A percentile compares a stretch with the other conserved stretches of the same genome.
phyloP scores from a whole-genome alignment of 495 filamentous ascomycete species.

The Neurospora sp. region DNA sequence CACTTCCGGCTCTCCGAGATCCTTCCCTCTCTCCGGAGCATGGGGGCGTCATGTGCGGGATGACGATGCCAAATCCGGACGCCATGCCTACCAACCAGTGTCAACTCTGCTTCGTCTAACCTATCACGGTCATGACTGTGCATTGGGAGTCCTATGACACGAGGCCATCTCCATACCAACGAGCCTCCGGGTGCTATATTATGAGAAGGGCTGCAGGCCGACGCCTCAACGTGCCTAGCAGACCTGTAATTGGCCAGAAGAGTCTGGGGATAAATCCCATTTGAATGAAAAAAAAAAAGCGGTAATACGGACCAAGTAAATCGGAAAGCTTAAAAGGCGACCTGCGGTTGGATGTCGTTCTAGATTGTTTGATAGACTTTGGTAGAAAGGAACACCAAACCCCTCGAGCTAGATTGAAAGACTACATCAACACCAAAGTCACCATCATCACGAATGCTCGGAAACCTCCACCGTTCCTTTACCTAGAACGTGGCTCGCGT shows the following conservation, averaged over 20 bases:
- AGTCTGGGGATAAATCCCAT: no score
- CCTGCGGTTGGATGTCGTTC: not conserved
- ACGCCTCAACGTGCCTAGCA: no score
- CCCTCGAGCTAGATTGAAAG: not conserved
- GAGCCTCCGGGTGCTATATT: not conserved
- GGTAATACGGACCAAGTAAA: not conserved
- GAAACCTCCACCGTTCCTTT: not conserved
- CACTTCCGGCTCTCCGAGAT: slow-evolving; percentile 10
- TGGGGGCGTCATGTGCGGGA: not conserved
- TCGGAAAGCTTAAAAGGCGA: not conserved
- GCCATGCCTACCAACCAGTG: not conserved
- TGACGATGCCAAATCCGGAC: not conserved
- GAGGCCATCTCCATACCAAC: not conserved
- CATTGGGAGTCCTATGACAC: not conserved
- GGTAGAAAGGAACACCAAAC: not conserved
- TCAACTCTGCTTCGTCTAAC: not conserved
- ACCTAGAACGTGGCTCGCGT: not conserved
- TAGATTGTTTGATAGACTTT: not conserved
- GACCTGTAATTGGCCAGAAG: no score
- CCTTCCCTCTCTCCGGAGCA: slow-evolving; percentile 10
- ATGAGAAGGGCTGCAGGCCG: no score
- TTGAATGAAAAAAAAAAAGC: no score
- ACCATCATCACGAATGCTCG: not conserved
- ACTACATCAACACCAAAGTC: not conserved
- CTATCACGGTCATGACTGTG: not conserved